A percentile compares a stretch with the other conserved stretches of the same genome.
Evolutionary conservation across 192 early-diverging fungal genomes (phyloP).

Genomic region (Coemansia sp.): DNA sequence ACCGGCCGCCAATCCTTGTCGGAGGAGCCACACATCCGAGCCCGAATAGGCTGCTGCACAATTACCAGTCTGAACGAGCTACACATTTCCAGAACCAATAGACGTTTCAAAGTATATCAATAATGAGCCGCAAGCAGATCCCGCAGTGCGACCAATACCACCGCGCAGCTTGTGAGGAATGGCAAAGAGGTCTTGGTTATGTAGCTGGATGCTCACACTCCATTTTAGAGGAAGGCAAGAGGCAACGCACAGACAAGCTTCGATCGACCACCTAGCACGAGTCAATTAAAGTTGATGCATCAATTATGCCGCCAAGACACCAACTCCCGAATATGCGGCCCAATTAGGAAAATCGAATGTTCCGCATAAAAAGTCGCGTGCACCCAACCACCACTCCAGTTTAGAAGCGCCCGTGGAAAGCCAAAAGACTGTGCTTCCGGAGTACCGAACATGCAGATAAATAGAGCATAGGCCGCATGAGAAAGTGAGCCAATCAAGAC

Average conservation of each 20-base stretch:
- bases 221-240: conserved; percentile 1
- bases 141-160: neutral
- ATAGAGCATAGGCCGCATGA: neutral
- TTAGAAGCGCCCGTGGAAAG: neutral
- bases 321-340: no score
- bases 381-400: neutral
- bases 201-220: neutral
- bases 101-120: neutral
- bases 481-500: no score
- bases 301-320: no score
- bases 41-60: conserved; percentile 70
- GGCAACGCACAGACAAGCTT: no score
- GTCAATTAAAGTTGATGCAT: no score
- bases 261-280: no score
- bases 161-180: neutral
- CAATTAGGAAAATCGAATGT: neutral
- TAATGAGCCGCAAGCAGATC: neutral
- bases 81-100: conserved; percentile 6
- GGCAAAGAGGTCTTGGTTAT: neutral
- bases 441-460: neutral
- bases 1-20: conserved; percentile 77
- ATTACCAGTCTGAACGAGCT: conserved; percentile 61
- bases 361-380: neutral
- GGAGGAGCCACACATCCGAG: conserved; percentile 76
- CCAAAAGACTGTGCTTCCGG: no score